A percentile compares a stretch with the other conserved stretches of the same genome.
Evolutionary conservation across 78 protist genomes (phyloP).

Genomic region (Polysphondylium violaceum): DNA sequence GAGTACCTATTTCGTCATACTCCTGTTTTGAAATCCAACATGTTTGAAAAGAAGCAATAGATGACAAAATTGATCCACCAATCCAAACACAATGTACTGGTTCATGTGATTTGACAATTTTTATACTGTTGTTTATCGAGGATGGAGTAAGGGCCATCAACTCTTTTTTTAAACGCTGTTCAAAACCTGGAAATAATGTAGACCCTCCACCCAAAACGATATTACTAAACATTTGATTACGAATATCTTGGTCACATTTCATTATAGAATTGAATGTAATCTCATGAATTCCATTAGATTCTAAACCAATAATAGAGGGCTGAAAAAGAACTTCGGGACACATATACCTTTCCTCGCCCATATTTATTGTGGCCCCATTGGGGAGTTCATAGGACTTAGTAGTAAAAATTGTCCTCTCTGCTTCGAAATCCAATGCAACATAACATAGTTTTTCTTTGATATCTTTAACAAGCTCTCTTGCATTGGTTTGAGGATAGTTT

Average conservation of each 20-base stretch:
- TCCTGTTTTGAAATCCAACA: conserved; percentile 86
- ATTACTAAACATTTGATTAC: conserved; percentile 72
- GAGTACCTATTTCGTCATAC: conserved; percentile 77
- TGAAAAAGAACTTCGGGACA: conserved; percentile 93
- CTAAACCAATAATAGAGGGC: conserved; percentile 91
- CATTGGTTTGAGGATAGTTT: not conserved
- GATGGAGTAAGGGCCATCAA: conserved; percentile 71
- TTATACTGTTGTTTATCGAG: conserved; percentile 11
- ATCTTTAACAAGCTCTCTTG: conserved; percentile 45
- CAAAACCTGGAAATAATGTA: conserved; percentile 64
- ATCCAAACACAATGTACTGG: conserved; percentile 87
- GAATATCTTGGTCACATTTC: conserved; percentile 79
- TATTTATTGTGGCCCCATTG: conserved; percentile 79
- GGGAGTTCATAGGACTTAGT: conserved; percentile 55
- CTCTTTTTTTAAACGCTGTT: conserved; percentile 72
- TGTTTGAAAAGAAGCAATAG: conserved; percentile 78
- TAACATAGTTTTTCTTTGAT: conserved; percentile 89
- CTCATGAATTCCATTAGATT: conserved; percentile 79
- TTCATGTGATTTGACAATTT: conserved; percentile 87
- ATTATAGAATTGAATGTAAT: conserved; percentile 65
- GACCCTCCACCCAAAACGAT: conserved; percentile 92
- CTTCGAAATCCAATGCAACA: conserved; percentile 54
- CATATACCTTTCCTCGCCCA: conserved; percentile 88
- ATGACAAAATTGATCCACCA: conserved; percentile 91
- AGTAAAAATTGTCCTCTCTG: conserved; percentile 43